Conservation (phyloP, 495 filamentous ascomycete genomes). For the Chlorociboria aeruginascens region DNA sequence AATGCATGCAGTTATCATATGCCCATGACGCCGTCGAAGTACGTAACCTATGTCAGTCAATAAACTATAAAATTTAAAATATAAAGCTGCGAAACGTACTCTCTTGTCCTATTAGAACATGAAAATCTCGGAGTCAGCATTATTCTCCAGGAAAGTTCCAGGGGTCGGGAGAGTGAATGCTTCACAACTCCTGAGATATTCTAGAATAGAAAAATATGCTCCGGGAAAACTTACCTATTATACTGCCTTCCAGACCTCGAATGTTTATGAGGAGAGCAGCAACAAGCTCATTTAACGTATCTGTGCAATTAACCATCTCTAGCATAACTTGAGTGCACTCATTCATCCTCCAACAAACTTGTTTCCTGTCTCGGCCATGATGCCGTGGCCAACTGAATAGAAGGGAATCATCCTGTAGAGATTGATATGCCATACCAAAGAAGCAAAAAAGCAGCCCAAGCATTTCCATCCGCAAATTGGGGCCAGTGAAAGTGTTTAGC, state of each 20-base stretch:
- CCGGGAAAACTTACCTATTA: no score
- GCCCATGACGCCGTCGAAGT: not conserved
- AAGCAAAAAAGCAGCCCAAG: conserved; percentile 15
- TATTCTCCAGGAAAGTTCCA: no score
- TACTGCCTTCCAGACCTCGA: not conserved
- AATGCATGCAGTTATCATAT: not conserved
- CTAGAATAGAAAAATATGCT: no score
- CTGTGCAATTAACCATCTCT: conserved; percentile 6
- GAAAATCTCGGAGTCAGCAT: no score
- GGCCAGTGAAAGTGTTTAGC: conserved; percentile 17
- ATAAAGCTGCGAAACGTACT: no score
- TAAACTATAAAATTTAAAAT: no score
- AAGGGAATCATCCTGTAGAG: conserved; percentile 2
- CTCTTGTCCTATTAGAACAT: no score
- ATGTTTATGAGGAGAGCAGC: not conserved
- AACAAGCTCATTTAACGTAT: conserved; percentile 7
- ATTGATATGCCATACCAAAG: conserved; percentile 8
- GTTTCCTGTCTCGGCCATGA: not conserved
- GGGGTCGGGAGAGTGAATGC: no score
- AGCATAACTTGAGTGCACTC: conserved; percentile 6
- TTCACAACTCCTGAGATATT: no score
- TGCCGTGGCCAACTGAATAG: conserved; percentile 1
- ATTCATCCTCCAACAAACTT: conserved; percentile 6
- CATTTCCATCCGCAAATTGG: conserved; percentile 17
- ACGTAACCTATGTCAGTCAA: not conserved